phyloP scores from a whole-genome alignment of 2,329 filamentous ascomycete species.

The Diaporthe australafricana region DNA sequence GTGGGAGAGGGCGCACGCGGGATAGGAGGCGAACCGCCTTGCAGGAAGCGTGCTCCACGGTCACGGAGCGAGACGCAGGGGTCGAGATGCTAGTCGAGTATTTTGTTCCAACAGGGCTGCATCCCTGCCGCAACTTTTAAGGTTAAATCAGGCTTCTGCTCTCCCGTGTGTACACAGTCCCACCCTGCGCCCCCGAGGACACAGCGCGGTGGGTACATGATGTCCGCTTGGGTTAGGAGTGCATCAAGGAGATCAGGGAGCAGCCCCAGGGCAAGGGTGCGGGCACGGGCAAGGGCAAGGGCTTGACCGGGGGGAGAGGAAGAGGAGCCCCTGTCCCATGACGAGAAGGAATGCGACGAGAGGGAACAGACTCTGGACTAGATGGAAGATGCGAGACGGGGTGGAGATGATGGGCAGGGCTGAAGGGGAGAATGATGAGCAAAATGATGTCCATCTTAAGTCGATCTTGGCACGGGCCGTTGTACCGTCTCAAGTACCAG shows the following conservation, averaged over 20 bases:
- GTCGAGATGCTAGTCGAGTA: neutral
- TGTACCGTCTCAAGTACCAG: slow-evolving; percentile 34
- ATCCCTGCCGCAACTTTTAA: slow-evolving; percentile 28
- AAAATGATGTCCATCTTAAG: slow-evolving; percentile 30
- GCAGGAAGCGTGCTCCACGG: slow-evolving; percentile 28
- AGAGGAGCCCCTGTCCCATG: neutral
- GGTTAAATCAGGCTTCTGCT: slow-evolving; percentile 30
- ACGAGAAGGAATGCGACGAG: slow-evolving; percentile 10
- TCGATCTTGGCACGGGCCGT: slow-evolving; percentile 26
- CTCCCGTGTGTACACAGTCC: slow-evolving; percentile 14
- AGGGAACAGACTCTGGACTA: slow-evolving; percentile 1
- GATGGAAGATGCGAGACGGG: slow-evolving; percentile 22
- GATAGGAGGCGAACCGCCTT: slow-evolving; percentile 32
- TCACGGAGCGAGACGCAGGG: slow-evolving; percentile 30
- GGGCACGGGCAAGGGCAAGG: neutral
- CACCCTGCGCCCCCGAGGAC: neutral
- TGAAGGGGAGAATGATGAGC: slow-evolving; percentile 27
- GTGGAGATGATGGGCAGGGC: slow-evolving; percentile 28
- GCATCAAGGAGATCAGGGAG: slow-evolving; percentile 24
- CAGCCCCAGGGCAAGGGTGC: neutral
- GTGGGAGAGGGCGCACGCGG: slow-evolving; percentile 20
- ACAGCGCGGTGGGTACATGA: slow-evolving; percentile 1
- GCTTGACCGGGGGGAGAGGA: neutral
- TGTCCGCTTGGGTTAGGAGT: neutral
- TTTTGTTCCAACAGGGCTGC: neutral